Percentiles rank a stretch among this genome's conserved stretches.
These are phyloP conservation scores for Tubosaeta sp. DNA, from an alignment of 768 basidiomycete species.

Conservation along the genomic window DNA sequence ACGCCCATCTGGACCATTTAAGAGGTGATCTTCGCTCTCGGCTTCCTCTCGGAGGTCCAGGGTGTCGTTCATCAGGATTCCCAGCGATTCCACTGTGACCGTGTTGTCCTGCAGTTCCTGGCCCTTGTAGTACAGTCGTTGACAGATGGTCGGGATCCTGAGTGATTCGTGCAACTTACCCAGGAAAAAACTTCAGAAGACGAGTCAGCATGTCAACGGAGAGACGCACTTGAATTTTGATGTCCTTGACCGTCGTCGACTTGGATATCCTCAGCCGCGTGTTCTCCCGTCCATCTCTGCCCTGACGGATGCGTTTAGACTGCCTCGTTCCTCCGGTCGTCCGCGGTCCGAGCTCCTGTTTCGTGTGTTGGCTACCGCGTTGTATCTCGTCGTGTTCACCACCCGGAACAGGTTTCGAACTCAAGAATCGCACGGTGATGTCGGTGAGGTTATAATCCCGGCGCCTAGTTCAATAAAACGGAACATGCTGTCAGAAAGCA, in stretches of 20 bases:
- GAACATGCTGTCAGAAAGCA: slow-evolving; percentile 15
- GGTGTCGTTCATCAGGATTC: slow-evolving; percentile 56
- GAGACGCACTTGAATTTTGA: slow-evolving; percentile 64
- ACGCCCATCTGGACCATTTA: slow-evolving; percentile 45
- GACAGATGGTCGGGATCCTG: slow-evolving; percentile 70
- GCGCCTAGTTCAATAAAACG: slow-evolving; percentile 23
- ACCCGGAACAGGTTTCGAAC: slow-evolving; percentile 30
- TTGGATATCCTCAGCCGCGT: slow-evolving; percentile 57
- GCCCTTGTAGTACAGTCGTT: slow-evolving; percentile 60
- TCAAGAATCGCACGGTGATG: slow-evolving; percentile 51
- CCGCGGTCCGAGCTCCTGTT: slow-evolving; percentile 35
- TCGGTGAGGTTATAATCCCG: slow-evolving; percentile 55
- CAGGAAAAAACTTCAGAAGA: background rate
- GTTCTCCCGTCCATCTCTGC: slow-evolving; percentile 46
- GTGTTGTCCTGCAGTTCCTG: slow-evolving; percentile 63
- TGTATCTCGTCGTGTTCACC: slow-evolving; percentile 24
- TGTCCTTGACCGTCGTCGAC: slow-evolving; percentile 68
- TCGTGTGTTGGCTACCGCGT: slow-evolving; percentile 25
- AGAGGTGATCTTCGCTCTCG: slow-evolving; percentile 54
- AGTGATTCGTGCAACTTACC: slow-evolving; percentile 57
- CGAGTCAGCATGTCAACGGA: background rate
- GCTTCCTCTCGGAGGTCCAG: slow-evolving; percentile 62
- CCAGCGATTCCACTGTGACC: slow-evolving; percentile 47
- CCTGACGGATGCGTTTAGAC: slow-evolving; percentile 65
- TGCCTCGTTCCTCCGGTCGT: slow-evolving; percentile 48